Evolutionary conservation across 768 basidiomycete species (phyloP).

Genomic region (Rhodotorula toruloides): DNA sequence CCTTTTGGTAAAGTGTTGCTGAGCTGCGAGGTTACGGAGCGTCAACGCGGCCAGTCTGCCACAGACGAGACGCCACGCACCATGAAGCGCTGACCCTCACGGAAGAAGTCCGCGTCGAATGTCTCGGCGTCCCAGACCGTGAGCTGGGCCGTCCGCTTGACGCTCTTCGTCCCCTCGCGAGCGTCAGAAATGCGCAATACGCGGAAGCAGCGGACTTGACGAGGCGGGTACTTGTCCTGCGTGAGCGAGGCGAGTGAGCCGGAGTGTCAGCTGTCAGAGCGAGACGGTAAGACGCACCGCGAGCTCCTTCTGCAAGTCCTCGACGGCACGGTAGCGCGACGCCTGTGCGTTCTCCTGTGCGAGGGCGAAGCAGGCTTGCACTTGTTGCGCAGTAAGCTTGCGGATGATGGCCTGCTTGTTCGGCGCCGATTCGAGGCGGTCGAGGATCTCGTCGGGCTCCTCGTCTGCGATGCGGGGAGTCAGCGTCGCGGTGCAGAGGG

Average conservation of each 20-base stretch:
- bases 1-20: conserved; percentile 70
- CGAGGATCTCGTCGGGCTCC: conserved; percentile 36
- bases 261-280: neutral
- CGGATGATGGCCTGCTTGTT: conserved; percentile 19
- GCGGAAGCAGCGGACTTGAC: conserved; percentile 70
- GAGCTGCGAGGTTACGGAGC: conserved; percentile 49
- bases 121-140: conserved; percentile 76
- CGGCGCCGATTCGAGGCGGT: conserved; percentile 13
- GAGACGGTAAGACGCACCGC: conserved; percentile 52
- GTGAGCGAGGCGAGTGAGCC: neutral
- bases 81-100: conserved; percentile 62
- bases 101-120: conserved; percentile 54
- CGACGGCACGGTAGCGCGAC: conserved; percentile 54
- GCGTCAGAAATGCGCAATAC: conserved; percentile 66
- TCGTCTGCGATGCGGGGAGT: too few relatives aligned
- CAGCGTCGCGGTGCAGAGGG: too few relatives aligned
- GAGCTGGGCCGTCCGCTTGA: conserved; percentile 63
- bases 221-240: conserved; percentile 62
- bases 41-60: too few relatives aligned
- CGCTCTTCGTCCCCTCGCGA: conserved; percentile 53
- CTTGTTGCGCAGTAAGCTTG: neutral
- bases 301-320: conserved; percentile 67
- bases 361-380: conserved; percentile 45
- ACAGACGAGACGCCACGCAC: conserved; percentile 49
- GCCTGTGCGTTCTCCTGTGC: conserved; percentile 53